Conservation (phyloP, 1,139 yeast species). For the Candida freyschussii region DNA sequence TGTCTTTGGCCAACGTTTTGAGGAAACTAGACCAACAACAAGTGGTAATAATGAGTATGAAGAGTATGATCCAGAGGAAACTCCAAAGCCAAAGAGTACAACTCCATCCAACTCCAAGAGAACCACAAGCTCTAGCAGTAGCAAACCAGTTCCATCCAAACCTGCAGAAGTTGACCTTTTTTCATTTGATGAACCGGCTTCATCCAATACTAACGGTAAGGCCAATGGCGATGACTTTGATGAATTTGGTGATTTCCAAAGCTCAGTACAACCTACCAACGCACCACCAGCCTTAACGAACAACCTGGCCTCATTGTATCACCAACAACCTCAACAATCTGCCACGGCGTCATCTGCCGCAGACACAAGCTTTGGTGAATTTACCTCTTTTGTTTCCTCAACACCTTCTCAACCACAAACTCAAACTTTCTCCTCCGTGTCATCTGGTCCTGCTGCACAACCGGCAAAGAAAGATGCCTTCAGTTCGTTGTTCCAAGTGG, state of each 20-base stretch:
- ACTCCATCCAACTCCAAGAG: too few species aligned
- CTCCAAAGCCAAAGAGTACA: too few species aligned
- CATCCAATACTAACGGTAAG: conserved; percentile 8
- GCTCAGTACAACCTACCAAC: conserved; percentile 8
- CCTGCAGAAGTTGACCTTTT: conserved; percentile 45
- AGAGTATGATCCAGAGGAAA: conserved; percentile 57
- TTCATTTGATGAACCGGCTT: conserved; percentile 37
- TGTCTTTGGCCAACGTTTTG: conserved; percentile 67
- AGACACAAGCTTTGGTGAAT: conserved; percentile 24
- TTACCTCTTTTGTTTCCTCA: conserved; percentile 19
- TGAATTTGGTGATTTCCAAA: conserved; percentile 69
- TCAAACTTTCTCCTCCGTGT: conserved; percentile 18
- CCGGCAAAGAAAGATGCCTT: conserved; percentile 63
- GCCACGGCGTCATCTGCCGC: conserved; percentile 12
- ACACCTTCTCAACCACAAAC: conserved; percentile 18
- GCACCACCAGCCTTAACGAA: conserved; percentile 12
- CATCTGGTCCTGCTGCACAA: conserved; percentile 32
- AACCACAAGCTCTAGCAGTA: too few species aligned
- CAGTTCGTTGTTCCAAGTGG: conserved; percentile 72
- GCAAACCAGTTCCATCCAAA: conserved; percentile 27
- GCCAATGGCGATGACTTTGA: conserved; percentile 59
- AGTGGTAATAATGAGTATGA: conserved; percentile 60
- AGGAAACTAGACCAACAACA: conserved; percentile 36
- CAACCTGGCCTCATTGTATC: conserved; percentile 18
- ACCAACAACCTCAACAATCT: conserved; percentile 11